Conservation (phyloP, 257 asterid genomes). For the Rehmannia glutinosa region DNA sequence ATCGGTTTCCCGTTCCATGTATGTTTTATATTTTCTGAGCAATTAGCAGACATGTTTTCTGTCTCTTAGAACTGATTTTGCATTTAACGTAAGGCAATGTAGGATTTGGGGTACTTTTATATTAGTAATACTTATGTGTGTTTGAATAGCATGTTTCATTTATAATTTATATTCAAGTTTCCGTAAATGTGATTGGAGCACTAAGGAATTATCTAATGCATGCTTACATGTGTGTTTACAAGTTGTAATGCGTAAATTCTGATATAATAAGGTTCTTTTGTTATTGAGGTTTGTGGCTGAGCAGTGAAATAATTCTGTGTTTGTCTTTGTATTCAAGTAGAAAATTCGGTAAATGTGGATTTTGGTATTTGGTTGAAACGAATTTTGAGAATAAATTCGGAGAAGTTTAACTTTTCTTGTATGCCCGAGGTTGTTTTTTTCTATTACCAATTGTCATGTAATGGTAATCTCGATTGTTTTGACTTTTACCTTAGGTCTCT, state of each 20-base stretch:
- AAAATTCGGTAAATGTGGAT: too few species aligned
- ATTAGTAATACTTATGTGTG: not conserved
- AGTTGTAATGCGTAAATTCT: not conserved
- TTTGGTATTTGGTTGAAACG: too few species aligned
- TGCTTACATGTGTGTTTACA: not conserved
- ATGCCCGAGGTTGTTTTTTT: too few species aligned
- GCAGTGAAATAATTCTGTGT: too few species aligned
- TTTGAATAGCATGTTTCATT: not conserved
- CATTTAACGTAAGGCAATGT: not conserved
- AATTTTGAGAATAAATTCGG: too few species aligned
- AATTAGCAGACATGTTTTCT: not conserved
- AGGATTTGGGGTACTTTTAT: not conserved
- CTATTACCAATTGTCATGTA: too few species aligned
- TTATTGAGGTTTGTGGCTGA: not conserved
- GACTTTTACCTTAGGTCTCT: too few species aligned
- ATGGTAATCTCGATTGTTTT: too few species aligned
- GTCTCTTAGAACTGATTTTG: not conserved
- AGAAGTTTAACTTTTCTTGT: too few species aligned
- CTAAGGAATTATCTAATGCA: not conserved
- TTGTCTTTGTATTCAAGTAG: too few species aligned
- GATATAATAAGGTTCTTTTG: not conserved
- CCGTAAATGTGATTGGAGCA: too few species aligned
- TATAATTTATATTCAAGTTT: not conserved
- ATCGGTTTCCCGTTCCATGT: conserved; percentile 69
- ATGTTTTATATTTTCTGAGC: not conserved